Base-by-base conservation (phyloP, 2,329 filamentous ascomycete species). In the Xylariales sp. region DNA sequence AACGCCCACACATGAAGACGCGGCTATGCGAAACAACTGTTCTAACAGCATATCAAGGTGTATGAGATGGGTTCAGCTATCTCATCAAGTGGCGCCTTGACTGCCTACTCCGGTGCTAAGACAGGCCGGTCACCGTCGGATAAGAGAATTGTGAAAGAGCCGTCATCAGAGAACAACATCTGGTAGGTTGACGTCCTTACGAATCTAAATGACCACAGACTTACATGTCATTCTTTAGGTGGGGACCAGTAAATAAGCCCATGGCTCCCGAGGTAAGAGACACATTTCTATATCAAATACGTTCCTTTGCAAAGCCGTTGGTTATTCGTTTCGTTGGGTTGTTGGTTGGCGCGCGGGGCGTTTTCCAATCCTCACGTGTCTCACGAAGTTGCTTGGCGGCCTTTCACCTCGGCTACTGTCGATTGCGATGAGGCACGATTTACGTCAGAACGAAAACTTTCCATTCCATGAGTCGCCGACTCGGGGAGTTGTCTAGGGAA, bases 231-330 rank as follows among this genome's bases (percentile, higher is more conserved):
- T 55, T 64, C 50, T 57, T 71, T 62, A 86, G 84, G 83, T 98
- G 96, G 96, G 96, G 96, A 78, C 95, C 96, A 64, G 96, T 99
- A 75, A 99, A 99, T 88, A 98, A 98, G 89, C 93, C 95, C 80
- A 99, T 99, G 96, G 91, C 89, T 75, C 89, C 94, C 76, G 94
- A 98, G 82, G 96, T 98, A 91, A 90, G 10, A 53, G 10, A 32
- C 18, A 23, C 32, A 32, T 56, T 45, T 18, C 23, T 53, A 16
- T n/a, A 48, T 41, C 10, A 5, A 50, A 52, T 36, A 7, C 8
- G 32, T 60, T 46, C 39, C 10, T 48, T 45, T 49, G 56, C 43
- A 59, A 36, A 66, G 10, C 39, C 28, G 32, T 55, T 50, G 16
- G 41, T 16, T 36, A 12, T 39, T 39, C 34, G 39, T 56, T 39